phyloP scores from a whole-genome alignment of 75 land plant species.

The Ceratopteris richardii region DNA sequence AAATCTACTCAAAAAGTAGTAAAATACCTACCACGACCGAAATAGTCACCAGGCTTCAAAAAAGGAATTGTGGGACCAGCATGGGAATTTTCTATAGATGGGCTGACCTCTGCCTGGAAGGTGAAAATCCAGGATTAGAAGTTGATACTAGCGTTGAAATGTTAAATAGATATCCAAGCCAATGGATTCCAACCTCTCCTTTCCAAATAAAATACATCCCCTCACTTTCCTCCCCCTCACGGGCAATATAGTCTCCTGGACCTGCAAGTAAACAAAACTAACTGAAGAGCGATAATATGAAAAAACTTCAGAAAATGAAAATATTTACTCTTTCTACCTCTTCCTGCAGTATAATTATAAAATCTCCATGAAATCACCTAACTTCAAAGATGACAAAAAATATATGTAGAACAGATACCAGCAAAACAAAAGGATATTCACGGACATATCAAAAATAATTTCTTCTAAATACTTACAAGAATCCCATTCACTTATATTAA shows the following conservation, averaged over 20 bases:
- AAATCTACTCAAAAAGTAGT: not conserved
- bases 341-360: no score
- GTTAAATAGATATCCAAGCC: no score
- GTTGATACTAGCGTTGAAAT: no score
- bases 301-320: not conserved
- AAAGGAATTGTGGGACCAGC: constrained; percentile 9
- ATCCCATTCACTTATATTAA: no score
- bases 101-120: constrained; percentile 26
- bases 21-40: constrained; percentile 19
- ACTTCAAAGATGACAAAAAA: no score
- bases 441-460: no score
- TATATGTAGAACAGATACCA: no score
- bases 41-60: constrained; percentile 32
- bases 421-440: no score
- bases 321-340: no score
- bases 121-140: no score
- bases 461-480: no score
- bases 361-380: no score
- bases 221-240: constrained; percentile 22
- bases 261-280: constrained; percentile 8
- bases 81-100: not conserved
- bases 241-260: constrained; percentile 25
- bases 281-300: not conserved
- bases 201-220: constrained; percentile 36
- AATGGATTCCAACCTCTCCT: constrained; percentile 24